These are phyloP conservation scores for Spizellomyces punctatus DNA, from an alignment of 192 early-diverging fungal species.

Conservation along the genomic window DNA sequence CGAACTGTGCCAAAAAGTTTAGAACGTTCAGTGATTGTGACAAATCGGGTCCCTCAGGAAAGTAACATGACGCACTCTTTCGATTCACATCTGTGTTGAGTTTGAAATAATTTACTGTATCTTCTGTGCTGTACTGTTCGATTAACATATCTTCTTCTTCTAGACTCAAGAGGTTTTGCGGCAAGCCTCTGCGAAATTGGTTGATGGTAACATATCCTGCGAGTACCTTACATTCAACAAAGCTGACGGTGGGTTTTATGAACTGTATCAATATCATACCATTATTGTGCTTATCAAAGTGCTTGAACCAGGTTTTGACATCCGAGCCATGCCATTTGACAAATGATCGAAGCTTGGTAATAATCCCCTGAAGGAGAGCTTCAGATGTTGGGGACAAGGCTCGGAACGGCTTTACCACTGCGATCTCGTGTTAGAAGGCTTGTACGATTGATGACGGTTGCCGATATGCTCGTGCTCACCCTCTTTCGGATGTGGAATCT, in stretches of 20 bases:
- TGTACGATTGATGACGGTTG: too few species aligned
- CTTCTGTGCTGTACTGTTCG: slow-evolving; percentile 41
- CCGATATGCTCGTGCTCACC: slow-evolving; percentile 13
- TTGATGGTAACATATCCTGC: slow-evolving; percentile 54
- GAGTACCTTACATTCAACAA: not conserved
- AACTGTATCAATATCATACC: slow-evolving; percentile 14
- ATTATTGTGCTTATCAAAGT: slow-evolving; percentile 64
- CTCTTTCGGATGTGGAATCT: slow-evolving; percentile 46
- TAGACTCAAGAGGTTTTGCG: slow-evolving; percentile 45
- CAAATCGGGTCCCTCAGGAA: too few species aligned
- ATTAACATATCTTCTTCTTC: slow-evolving; percentile 55
- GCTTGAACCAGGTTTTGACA: slow-evolving; percentile 62
- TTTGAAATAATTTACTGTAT: slow-evolving; percentile 64
- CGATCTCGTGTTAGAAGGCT: too few species aligned
- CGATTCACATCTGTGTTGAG: slow-evolving; percentile 61
- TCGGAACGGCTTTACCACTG: slow-evolving; percentile 48
- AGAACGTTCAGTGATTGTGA: not conserved
- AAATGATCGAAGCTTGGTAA: slow-evolving; percentile 45
- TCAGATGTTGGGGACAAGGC: slow-evolving; percentile 46
- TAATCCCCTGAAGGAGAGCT: slow-evolving; percentile 35
- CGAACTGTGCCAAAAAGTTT: not conserved
- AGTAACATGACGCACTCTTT: slow-evolving; percentile 36
- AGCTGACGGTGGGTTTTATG: too few species aligned
- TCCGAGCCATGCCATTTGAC: slow-evolving; percentile 60
- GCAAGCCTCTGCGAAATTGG: slow-evolving; percentile 59